Percentiles rank a stretch among this genome's conserved stretches.
Evolutionary conservation across 306 rosid genomes (phyloP).

Genomic region (Malus fusca): DNA sequence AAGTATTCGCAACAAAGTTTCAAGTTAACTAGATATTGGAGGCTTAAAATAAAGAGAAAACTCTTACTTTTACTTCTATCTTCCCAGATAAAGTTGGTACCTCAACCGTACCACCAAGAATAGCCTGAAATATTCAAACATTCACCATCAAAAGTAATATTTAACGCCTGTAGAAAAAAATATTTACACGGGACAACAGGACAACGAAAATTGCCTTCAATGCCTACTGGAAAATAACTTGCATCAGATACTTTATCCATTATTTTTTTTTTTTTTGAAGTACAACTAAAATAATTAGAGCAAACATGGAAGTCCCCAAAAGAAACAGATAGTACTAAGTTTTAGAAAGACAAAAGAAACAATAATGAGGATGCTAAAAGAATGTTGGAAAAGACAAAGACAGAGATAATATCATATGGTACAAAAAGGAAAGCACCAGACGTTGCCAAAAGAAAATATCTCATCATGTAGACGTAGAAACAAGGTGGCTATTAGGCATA

Average conservation of each 20-base stretch:
- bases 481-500: neutral
- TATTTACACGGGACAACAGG: neutral
- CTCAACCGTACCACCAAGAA: conserved; percentile 87
- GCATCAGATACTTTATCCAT: neutral
- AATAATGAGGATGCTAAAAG: neutral
- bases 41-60: conserved; percentile 7
- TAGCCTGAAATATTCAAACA: conserved; percentile 57
- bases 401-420: neutral
- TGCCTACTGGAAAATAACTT: neutral
- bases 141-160: neutral
- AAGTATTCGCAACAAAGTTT: neutral
- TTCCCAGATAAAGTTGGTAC: conserved; percentile 86
- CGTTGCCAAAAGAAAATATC: neutral
- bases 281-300: neutral
- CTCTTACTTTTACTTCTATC: conserved; percentile 55
- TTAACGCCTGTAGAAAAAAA: neutral
- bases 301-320: neutral
- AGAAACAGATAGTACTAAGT: neutral
- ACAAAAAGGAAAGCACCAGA: neutral
- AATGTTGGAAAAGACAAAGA: neutral
- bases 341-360: neutral
- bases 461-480: neutral
- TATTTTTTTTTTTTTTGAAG: neutral
- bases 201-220: neutral
- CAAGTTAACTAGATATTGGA: neutral